These are phyloP conservation scores for Collybia mongolica DNA, from an alignment of 768 basidiomycete species.

Conservation along the genomic window DNA sequence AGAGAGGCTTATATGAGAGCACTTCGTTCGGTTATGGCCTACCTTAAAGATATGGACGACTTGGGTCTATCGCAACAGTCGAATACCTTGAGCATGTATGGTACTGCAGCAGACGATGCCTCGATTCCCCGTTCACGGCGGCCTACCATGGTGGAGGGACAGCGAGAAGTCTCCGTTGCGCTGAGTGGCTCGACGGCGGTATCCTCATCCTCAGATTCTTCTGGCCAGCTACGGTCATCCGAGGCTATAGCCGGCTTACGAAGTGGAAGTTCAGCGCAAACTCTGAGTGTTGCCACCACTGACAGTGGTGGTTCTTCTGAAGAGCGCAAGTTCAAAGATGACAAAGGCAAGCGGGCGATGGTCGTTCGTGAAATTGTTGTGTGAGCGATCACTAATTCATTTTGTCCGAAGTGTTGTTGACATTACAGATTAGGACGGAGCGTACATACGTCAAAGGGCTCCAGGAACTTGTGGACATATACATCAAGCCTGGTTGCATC, in stretches of 20 bases:
- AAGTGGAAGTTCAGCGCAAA: constrained; percentile 60
- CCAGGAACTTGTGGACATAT: constrained; percentile 92
- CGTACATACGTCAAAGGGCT: constrained; percentile 93
- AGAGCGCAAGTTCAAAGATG: constrained; percentile 90
- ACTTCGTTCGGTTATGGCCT: constrained; percentile 91
- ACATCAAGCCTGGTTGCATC: constrained; percentile 81
- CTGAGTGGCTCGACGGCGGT: constrained; percentile 43
- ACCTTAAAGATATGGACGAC: constrained; percentile 94
- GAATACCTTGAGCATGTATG: constrained; percentile 58
- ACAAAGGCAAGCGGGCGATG: constrained; percentile 79
- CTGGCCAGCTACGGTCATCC: constrained; percentile 60
- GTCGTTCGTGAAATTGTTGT: constrained; percentile 89
- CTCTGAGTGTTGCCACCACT: constrained; percentile 71
- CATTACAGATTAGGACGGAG: constrained; percentile 67
- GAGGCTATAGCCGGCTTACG: constrained; percentile 64
- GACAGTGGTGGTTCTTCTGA: constrained; percentile 74
- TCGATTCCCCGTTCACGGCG: constrained; percentile 52
- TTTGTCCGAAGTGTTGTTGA: constrained; percentile 13
- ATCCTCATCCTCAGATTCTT: constrained; percentile 33
- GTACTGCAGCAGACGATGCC: constrained; percentile 44
- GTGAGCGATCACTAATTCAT: constrained; percentile 45
- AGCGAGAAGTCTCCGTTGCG: constrained; percentile 56
- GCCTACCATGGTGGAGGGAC: constrained; percentile 62
- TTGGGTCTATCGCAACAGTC: constrained; percentile 70
- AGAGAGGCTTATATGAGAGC: constrained; percentile 77